Base-by-base conservation (phyloP, 192 early-diverging fungal species). In the Allomyces arbusculus region DNA sequence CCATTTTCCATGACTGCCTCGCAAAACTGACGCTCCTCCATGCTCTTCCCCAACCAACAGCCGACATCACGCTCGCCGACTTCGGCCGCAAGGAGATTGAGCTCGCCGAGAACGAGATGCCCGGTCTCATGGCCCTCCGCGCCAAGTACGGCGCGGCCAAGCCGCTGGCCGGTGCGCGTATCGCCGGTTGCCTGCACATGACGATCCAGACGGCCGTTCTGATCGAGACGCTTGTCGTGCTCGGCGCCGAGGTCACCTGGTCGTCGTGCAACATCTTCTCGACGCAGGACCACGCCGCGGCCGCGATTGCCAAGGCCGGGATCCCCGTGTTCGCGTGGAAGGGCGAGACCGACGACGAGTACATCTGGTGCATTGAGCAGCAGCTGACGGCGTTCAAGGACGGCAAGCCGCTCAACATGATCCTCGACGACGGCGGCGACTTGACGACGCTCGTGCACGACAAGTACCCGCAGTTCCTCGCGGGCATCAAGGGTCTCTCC, bases 261-360 rank as follows among this genome's bases (percentile, higher is more conserved):
- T 82, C 83, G 65, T 86, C 84, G 64, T 90, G 88, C 82, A 89
- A 89, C 87, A 89, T 90, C 75, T 95, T 98, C 88, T 94, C 92
- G 64, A 98, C 95, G 68, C 95, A 97, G 79, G 92, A 97, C 80
- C 95, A 97, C 74, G 94, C 94, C 65, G 94, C 94, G 61, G 91
- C 94, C 69, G 94, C 92, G 74, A 97, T 97, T 70, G 94, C 94
- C 69, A 90, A 86, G 71, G 85, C 92, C 71, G 91, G 91, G 69
- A 87, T 95, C 70, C 92, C 95, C 65, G 95, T 97, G 12, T 98
- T 85, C 68, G 92, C 92, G 77, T 95, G 95, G 95, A 98, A 98
- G 87, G 92, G 95, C 71, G 92, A 98, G 84, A 94, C 92, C 72
- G 95, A 95, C 78, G 92, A 98, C 80, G 95, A 98, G 85, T 95